phyloP scores from a whole-genome alignment of 129 eudicot genomes.

The Tagetes erecta region DNA sequence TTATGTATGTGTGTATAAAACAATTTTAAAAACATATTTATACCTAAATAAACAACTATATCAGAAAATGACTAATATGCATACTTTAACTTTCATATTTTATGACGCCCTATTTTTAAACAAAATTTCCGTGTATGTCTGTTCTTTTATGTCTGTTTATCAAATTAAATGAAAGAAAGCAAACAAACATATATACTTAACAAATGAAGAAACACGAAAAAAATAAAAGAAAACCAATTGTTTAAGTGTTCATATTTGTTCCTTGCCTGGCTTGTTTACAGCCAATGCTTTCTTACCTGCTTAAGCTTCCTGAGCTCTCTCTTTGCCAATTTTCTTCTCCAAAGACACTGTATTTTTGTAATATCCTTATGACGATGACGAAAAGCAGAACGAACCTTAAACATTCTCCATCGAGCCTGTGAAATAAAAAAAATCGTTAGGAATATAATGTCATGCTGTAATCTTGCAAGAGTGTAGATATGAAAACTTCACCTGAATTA shows the following conservation, averaged over 20 bases:
- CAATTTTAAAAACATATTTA: too few species aligned
- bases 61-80: too few species aligned
- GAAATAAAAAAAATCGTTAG: slow-evolving; percentile 12
- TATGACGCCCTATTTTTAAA: not conserved
- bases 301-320: slow-evolving; percentile 81
- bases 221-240: not conserved
- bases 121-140: not conserved
- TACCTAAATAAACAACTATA: too few species aligned
- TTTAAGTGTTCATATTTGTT: not conserved
- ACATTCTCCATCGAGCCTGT: slow-evolving; percentile 87
- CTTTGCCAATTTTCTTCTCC: slow-evolving; percentile 92
- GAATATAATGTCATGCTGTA: not conserved
- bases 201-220: not conserved
- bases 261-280: not conserved
- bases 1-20: not conserved
- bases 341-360: slow-evolving; percentile 79
- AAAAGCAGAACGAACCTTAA: slow-evolving; percentile 68
- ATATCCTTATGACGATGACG: slow-evolving; percentile 72
- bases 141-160: not conserved
- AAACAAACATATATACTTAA: not conserved
- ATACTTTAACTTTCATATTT: not conserved
- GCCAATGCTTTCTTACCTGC: slow-evolving; percentile 46
- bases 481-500: slow-evolving; percentile 65
- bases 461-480: slow-evolving; percentile 7
- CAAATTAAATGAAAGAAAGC: not conserved